phyloP scores from a whole-genome alignment of 257 asterid species.

The Ilex aquifolium region DNA sequence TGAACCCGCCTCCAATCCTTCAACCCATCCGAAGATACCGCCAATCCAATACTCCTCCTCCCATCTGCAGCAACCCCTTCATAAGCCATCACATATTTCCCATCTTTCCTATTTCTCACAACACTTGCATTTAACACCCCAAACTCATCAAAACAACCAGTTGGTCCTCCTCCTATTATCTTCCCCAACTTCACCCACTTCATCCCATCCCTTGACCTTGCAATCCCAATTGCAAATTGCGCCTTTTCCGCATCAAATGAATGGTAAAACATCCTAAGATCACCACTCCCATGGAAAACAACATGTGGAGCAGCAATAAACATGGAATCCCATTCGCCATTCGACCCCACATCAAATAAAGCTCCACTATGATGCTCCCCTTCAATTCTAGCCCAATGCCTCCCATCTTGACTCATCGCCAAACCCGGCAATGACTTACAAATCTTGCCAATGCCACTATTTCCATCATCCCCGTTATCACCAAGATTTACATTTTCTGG shows the following conservation, averaged over 20 bases:
- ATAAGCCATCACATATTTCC: slow-evolving; percentile 72
- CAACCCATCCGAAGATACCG: slow-evolving; percentile 64
- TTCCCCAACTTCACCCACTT: slow-evolving; percentile 80
- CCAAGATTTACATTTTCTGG: slow-evolving; percentile 7
- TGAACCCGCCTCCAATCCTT: slow-evolving; percentile 57
- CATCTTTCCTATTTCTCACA: slow-evolving; percentile 45
- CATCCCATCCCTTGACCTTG: slow-evolving; percentile 87
- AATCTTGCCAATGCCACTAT: slow-evolving; percentile 9
- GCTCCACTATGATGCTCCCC: slow-evolving; percentile 95
- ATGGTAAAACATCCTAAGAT: slow-evolving; percentile 84
- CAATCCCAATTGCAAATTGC: slow-evolving; percentile 49
- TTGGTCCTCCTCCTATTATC: slow-evolving; percentile 39
- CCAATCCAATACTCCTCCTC: slow-evolving; percentile 52
- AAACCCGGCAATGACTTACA: slow-evolving; percentile 75
- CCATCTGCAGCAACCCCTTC: slow-evolving; percentile 65
- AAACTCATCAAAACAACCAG: slow-evolving; percentile 52
- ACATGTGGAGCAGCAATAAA: slow-evolving; percentile 81
- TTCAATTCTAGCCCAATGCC: slow-evolving; percentile 92
- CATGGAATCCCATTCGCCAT: slow-evolving; percentile 77
- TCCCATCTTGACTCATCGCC: slow-evolving; percentile 95
- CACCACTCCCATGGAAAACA: slow-evolving; percentile 54
- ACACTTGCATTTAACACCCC: slow-evolving; percentile 57
- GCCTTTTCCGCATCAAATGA: slow-evolving; percentile 47
- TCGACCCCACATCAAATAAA: slow-evolving; percentile 58
- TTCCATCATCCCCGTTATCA: not conserved